A percentile compares a stretch with the other conserved stretches of the same genome.
phyloP scores from a whole-genome alignment of 768 basidiomycete genomes.

The Suillus placidus region DNA sequence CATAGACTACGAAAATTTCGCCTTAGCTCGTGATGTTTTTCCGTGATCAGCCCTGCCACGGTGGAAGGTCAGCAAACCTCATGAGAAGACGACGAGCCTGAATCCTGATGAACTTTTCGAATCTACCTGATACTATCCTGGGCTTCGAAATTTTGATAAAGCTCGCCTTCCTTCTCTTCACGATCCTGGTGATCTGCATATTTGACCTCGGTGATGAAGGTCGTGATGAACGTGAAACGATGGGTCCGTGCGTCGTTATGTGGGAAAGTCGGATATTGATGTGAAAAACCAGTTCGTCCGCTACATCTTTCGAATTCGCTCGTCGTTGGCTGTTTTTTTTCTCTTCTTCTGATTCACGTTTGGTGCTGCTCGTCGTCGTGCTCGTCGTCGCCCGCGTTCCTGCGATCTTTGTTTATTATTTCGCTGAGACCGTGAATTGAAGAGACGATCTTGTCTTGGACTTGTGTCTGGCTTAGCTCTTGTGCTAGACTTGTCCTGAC shows the following conservation, averaged over 20 bases:
- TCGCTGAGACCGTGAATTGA: conserved; percentile 5
- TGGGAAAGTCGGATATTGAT: conserved; percentile 9
- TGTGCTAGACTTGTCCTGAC: conserved; percentile 6
- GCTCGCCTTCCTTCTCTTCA: not conserved
- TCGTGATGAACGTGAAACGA: not conserved
- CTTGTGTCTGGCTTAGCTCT: conserved; percentile 3
- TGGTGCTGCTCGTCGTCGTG: conserved; percentile 7
- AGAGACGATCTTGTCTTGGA: conserved; percentile 8
- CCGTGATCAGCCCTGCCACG: not conserved
- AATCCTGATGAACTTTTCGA: not conserved
- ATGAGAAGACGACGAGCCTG: not conserved
- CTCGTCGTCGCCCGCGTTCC: conserved; percentile 1
- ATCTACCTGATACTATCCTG: not conserved
- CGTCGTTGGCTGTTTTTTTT: conserved; percentile 9
- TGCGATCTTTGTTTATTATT: conserved; percentile 12
- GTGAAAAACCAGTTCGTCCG: not conserved
- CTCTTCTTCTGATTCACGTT: conserved; percentile 9
- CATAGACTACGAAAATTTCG: not conserved
- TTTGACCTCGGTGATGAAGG: not conserved
- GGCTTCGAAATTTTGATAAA: not conserved
- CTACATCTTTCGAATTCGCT: not conserved
- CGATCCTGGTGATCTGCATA: not conserved
- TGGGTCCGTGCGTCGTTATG: conserved; percentile 9
- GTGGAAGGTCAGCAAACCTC: not conserved
- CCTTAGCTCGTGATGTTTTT: not conserved